Conservation (phyloP, 176 grass and related monocot genomes). For the Luzula sylvatica region DNA sequence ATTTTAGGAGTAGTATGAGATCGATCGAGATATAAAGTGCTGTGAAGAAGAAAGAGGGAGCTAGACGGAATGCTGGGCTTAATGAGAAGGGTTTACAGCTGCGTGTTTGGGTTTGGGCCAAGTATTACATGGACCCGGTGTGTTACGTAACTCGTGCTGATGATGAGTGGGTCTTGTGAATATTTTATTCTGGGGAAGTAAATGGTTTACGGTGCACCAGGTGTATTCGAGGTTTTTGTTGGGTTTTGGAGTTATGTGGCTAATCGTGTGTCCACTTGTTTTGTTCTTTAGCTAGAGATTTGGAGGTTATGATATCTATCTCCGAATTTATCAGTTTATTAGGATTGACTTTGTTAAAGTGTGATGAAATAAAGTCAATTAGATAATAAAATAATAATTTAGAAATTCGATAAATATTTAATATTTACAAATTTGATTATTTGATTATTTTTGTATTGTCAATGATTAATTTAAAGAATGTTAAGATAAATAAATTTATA, state of each 20-base stretch:
- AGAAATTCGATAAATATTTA: no score
- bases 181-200: neutral
- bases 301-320: conserved; percentile 1
- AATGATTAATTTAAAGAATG: no score
- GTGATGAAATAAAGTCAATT: neutral
- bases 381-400: no score
- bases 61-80: conserved; percentile 14
- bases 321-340: neutral
- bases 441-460: no score
- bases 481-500: no score
- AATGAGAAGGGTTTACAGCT: conserved; percentile 1
- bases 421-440: no score
- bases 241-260: conserved; percentile 18
- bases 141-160: neutral
- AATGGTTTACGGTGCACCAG: neutral
- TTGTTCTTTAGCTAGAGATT: conserved; percentile 16
- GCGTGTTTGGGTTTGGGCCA: neutral
- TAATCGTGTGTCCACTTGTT: conserved; percentile 10
- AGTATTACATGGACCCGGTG: conserved; percentile 14
- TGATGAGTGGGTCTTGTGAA: neutral
- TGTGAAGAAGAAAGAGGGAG: neutral
- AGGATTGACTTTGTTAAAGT: neutral
- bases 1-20: no score
- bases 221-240: neutral
- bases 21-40: no score